phyloP scores from a whole-genome alignment of 1,284 basidiomycete species.

The Irpex sp. region DNA sequence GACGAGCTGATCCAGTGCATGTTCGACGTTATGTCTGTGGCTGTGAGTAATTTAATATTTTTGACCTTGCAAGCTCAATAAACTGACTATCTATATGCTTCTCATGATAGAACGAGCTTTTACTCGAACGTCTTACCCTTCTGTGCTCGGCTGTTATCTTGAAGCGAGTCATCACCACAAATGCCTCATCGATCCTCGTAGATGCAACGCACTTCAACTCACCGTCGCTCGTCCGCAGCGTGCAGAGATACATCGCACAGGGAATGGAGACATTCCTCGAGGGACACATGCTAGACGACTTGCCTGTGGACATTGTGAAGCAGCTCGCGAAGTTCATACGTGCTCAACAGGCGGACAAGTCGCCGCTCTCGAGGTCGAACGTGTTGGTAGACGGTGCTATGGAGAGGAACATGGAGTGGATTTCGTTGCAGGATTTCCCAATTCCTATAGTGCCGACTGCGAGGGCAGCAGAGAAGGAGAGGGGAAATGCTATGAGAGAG shows the following conservation, averaged over 20 bases:
- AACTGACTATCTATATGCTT: neutral
- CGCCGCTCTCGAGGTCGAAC: constrained; percentile 60
- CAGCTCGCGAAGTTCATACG: constrained; percentile 63
- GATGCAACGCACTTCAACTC: constrained; percentile 84
- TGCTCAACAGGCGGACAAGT: constrained; percentile 59
- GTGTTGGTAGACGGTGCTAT: constrained; percentile 54
- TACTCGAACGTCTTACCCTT: constrained; percentile 81
- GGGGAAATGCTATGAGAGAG: constrained; percentile 4
- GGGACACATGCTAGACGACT: constrained; percentile 70
- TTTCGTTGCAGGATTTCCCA: constrained; percentile 80
- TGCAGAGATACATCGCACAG: constrained; percentile 79
- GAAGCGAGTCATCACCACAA: constrained; percentile 66
- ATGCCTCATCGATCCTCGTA: constrained; percentile 76
- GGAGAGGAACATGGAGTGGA: constrained; percentile 69
- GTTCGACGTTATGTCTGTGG: constrained; percentile 82
- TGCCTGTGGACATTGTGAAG: constrained; percentile 63
- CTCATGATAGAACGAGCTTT: constrained; percentile 79
- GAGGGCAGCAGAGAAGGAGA: constrained; percentile 15
- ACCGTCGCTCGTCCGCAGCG: constrained; percentile 58
- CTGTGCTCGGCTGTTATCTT: constrained; percentile 78
- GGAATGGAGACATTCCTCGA: constrained; percentile 91
- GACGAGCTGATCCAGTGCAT: constrained; percentile 86
- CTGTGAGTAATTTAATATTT: constrained; percentile 38
- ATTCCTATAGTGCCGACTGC: constrained; percentile 47
- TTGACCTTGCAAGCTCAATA: neutral